Evolutionary conservation across 1,139 yeast genomes (phyloP), one percentile per base, ranked within the genome.

Genomic region (Blastobotrys malaysiensis): DNA sequence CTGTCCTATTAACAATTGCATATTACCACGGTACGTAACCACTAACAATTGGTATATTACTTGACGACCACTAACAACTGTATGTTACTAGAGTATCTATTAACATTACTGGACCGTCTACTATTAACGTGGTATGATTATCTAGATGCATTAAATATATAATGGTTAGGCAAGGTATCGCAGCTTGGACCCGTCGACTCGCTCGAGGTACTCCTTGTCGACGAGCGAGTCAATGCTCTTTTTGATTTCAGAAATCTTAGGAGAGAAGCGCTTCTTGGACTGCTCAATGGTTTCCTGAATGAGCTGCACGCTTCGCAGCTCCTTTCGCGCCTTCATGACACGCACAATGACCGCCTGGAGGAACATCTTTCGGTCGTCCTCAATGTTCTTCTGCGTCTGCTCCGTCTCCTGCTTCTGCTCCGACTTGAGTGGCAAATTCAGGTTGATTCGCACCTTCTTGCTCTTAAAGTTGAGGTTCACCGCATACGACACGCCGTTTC

Each of bases 341-440:
- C 99, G 81, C 48, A 93, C 99, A 72, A 93, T 89, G 65, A 96
- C 88, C 1, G 98, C 97, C 67, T 90, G 88, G 65, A 93, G 77
- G 73, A 85, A 86, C 67, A 87, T 82, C 74, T 86, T 88, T 64
- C 98, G 82, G 57, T 90, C 88, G 65, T 89, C 93, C 63, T 85
- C 90, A 59, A 93, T 82, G 67, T 90, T 96, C 70, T 85, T 86
- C 63, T 82, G 85, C 1, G 96, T 83, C 59, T 88, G 96, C 52
- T 84, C 91, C 46, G 82, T 82, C 65, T 93, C 98, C 60, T 80
- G 87, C 65, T 78, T 81, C 51, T 80, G 79, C 64, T 91, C 97
- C 50, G 81, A 77, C 71, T 88, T 88, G 59, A 91, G 84, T 27
- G 95, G 89, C 63, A 86, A 76, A 51, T 93, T 87, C 68, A 95